phyloP scores from a whole-genome alignment of 805 yeast genomes.

The Scheffersomyces lignosus region DNA sequence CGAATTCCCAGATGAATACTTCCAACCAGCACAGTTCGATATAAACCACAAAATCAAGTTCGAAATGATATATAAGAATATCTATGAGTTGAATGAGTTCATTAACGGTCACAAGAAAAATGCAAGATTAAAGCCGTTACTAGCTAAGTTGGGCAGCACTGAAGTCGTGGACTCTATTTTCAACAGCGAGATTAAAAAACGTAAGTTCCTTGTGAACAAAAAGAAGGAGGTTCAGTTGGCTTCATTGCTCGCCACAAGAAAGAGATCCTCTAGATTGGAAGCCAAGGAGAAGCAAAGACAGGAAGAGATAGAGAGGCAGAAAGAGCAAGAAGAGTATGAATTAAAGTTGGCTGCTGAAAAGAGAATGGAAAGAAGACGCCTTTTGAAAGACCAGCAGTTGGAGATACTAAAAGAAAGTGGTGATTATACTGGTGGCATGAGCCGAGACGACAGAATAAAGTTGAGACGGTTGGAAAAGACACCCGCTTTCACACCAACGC shows the following conservation, averaged over 20 bases:
- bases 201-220: slow-evolving; percentile 54
- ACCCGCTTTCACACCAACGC: neutral
- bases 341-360: slow-evolving; percentile 43
- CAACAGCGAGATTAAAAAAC: slow-evolving; percentile 49
- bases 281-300: slow-evolving; percentile 53
- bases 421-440: slow-evolving; percentile 25
- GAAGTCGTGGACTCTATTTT: slow-evolving; percentile 22
- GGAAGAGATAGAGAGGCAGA: slow-evolving; percentile 53
- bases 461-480: slow-evolving; percentile 25
- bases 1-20: slow-evolving; percentile 28
- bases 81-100: slow-evolving; percentile 28
- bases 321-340: slow-evolving; percentile 46
- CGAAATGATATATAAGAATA: slow-evolving; percentile 30
- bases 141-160: slow-evolving; percentile 13
- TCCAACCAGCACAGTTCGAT: slow-evolving; percentile 30
- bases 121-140: slow-evolving; percentile 29
- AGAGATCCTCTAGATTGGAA: slow-evolving; percentile 72
- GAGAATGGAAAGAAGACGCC: slow-evolving; percentile 42
- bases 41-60: slow-evolving; percentile 22
- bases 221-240: slow-evolving; percentile 65
- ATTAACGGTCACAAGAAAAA: slow-evolving; percentile 19
- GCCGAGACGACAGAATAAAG: slow-evolving; percentile 35
- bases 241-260: slow-evolving; percentile 63
- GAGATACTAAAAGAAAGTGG: slow-evolving; percentile 7
- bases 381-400: slow-evolving; percentile 29